phyloP scores from a whole-genome alignment of 169 alveolate genomes.

The Eimeria tenella region DNA sequence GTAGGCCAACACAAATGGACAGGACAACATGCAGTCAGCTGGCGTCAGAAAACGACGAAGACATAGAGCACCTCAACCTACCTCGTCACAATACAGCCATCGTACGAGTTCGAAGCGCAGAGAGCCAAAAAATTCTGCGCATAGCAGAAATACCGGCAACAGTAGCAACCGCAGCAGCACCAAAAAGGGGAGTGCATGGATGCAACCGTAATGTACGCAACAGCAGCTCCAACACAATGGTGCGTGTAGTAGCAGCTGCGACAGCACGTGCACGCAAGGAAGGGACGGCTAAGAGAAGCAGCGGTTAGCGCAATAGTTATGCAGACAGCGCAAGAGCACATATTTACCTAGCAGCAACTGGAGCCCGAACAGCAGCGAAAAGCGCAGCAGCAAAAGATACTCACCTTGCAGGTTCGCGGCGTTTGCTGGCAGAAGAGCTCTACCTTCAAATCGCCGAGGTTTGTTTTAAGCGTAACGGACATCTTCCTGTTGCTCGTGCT shows the following conservation, averaged over 20 bases:
- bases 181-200: background rate
- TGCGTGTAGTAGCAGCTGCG: background rate
- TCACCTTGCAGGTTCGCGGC: conserved; percentile 89
- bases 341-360: background rate
- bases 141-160: conserved; percentile 8
- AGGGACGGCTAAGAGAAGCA: background rate
- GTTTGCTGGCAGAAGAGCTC: conserved; percentile 89
- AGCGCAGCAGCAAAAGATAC: background rate
- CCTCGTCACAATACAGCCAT: conserved; percentile 86
- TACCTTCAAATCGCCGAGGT: conserved; percentile 87
- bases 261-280: background rate
- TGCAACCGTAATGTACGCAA: too few species aligned
- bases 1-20: background rate
- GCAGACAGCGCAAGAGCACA: background rate
- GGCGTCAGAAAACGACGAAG: background rate
- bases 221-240: background rate
- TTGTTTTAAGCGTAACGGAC: conserved; percentile 90
- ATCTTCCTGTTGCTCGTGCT: conserved; percentile 62
- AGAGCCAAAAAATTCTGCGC: conserved; percentile 87
- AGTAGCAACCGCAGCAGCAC: background rate
- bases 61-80: background rate
- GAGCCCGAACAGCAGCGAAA: background rate
- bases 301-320: background rate
- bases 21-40: background rate
- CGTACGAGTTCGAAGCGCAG: conserved; percentile 87